Evolutionary conservation across 352 stramenopile genomes (phyloP).

Genomic region (Elongisporangium anandrum): DNA sequence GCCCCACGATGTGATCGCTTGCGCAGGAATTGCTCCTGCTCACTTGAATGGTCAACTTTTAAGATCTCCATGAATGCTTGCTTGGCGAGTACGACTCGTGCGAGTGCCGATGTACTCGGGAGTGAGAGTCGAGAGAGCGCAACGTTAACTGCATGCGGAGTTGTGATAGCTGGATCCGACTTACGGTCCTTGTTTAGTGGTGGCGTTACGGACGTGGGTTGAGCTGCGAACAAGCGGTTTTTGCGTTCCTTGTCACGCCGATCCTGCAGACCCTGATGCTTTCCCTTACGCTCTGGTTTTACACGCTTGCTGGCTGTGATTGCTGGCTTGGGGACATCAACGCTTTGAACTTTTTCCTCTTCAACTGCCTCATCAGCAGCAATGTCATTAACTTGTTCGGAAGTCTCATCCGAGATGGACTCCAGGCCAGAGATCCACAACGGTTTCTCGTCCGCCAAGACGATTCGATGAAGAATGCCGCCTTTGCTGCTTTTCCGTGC

Average conservation of each 20-base stretch:
- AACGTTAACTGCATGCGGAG: neutral
- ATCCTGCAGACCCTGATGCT: slow-evolving; percentile 56
- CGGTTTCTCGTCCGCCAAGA: slow-evolving; percentile 33
- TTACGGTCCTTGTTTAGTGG: neutral
- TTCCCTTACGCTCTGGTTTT: slow-evolving; percentile 56
- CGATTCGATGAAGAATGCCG: slow-evolving; percentile 51
- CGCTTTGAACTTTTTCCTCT: neutral
- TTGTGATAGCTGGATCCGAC: neutral
- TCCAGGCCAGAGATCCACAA: slow-evolving; percentile 51
- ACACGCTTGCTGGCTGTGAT: slow-evolving; percentile 10
- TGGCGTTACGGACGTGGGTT: slow-evolving; percentile 5
- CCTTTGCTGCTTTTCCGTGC: slow-evolving; percentile 52
- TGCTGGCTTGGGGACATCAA: neutral
- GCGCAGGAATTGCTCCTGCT: slow-evolving; percentile 60
- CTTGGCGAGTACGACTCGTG: neutral
- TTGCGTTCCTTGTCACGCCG: slow-evolving; percentile 51
- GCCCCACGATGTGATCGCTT: slow-evolving; percentile 17
- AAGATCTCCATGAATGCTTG: neutral
- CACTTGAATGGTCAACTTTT: slow-evolving; percentile 9
- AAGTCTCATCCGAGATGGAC: slow-evolving; percentile 39
- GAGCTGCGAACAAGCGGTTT: slow-evolving; percentile 29
- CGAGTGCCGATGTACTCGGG: neutral
- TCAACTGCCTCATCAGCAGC: neutral
- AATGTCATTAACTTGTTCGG: neutral
- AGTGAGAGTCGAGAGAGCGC: neutral